Base-by-base conservation (phyloP, 805 yeast species). In the Millerozyma acaciae region DNA sequence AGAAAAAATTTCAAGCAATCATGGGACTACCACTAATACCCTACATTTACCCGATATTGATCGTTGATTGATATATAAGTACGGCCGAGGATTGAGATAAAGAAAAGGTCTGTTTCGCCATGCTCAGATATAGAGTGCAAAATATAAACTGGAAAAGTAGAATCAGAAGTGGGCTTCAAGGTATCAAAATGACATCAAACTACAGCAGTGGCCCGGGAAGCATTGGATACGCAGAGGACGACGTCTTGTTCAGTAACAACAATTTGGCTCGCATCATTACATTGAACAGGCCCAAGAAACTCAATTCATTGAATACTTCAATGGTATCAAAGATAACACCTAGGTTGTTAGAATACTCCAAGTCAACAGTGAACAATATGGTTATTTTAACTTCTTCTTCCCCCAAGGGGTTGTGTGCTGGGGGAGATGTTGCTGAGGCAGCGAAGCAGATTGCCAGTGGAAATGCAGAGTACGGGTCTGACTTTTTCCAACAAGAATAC, bases 391-490 rank as follows among this genome's bases (percentile, higher is more conserved):
- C 77, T 36, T 81, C 90, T 20, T 68, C 59, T 40, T 60, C 72
- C n/a, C 76, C 77, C 16, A 78, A 76, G 52, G 80, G 95, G 2
- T 78, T 90, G 40, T 87, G 97, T 60, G 95, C 97, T 20, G 98
- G 98, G 30, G 98, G 97, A 18, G 98, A 90, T 57, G 95, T 90
- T 27, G 80, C 90, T 25, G 76, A 75, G 32, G 79, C 88, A 48
- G 95, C 90, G 16, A 67, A 67, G 33, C 65, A 65, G 40, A 84
- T 83, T 48, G 45, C 68, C 22, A 45, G 56, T 2, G 75, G 72
- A 9, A 53, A 76, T 16, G 57, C 70, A 1, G 53, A 51, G 8
- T 62, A 68, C 26, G 77, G 87, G 3, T 53, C 77, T 21, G 74
- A 74, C 38, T 84, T 83, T 60, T 90, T 93, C 66, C 74, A 76